Conservation (phyloP, 169 alveolate species). For the Cryptosporidium sp. region DNA sequence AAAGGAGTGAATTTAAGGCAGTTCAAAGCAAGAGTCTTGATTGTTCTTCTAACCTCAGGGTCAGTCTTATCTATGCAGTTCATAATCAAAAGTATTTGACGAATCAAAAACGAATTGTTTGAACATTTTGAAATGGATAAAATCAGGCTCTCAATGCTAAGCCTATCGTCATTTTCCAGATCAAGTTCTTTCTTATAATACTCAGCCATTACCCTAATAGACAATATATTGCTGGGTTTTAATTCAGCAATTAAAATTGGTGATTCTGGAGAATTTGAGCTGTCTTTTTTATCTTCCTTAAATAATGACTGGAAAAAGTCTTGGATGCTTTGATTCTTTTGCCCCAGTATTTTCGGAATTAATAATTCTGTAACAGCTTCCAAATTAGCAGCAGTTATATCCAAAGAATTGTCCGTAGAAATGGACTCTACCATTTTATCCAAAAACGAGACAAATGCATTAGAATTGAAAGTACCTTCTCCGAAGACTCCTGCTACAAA, state of each 20-base stretch:
- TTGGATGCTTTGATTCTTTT: background rate
- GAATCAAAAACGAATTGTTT: slow-evolving; percentile 45
- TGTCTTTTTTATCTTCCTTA: background rate
- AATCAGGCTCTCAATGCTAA: slow-evolving; percentile 28
- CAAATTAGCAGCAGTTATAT: slow-evolving; percentile 57
- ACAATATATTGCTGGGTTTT: slow-evolving; percentile 21
- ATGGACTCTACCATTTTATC: slow-evolving; percentile 44
- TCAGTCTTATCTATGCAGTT: slow-evolving; percentile 35
- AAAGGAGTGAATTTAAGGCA: slow-evolving; percentile 55
- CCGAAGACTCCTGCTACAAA: slow-evolving; percentile 26
- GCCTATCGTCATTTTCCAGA: background rate
- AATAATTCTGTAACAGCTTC: slow-evolving; percentile 32
- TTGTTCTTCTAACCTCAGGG: slow-evolving; percentile 39
- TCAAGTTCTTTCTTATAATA: background rate
- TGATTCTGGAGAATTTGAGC: background rate
- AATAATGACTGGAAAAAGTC: slow-evolving; percentile 11
- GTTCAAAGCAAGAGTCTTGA: slow-evolving; percentile 4
- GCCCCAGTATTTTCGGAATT: background rate
- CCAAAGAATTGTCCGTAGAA: background rate
- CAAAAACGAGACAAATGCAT: slow-evolving; percentile 23
- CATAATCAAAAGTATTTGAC: slow-evolving; percentile 54
- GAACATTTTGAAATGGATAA: slow-evolving; percentile 23
- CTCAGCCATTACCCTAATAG: slow-evolving; percentile 21
- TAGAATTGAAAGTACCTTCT: background rate
- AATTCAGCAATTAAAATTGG: slow-evolving; percentile 6